These are phyloP conservation scores for Xylaria acuta DNA, from an alignment of 495 filamentous ascomycete genomes.

Conservation along the genomic window DNA sequence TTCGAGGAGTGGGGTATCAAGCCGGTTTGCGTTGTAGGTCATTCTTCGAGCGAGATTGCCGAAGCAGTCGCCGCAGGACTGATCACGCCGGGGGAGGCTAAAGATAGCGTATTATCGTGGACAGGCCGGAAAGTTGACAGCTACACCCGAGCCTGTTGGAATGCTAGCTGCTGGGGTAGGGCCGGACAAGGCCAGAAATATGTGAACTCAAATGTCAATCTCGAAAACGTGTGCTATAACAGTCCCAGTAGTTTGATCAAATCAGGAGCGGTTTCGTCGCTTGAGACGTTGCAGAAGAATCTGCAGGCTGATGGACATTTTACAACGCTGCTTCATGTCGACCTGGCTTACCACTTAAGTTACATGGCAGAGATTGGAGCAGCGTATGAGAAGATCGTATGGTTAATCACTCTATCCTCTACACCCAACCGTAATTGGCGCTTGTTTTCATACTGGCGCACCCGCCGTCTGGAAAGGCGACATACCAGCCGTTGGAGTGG, in stretches of 20 bases:
- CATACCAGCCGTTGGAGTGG: neutral
- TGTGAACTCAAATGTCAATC: constrained; percentile 34
- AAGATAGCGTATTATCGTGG: constrained; percentile 59
- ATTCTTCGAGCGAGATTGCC: constrained; percentile 66
- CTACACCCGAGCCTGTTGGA: constrained; percentile 27
- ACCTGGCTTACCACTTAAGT: constrained; percentile 67
- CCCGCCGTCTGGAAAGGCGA: constrained; percentile 27
- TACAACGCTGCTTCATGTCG: constrained; percentile 57
- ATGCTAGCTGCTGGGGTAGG: constrained; percentile 61
- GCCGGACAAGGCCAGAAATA: constrained; percentile 43
- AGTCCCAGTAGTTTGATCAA: constrained; percentile 63
- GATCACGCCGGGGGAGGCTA: constrained; percentile 44
- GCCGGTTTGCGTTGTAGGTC: constrained; percentile 57
- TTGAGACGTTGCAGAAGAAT: constrained; percentile 51
- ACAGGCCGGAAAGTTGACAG: constrained; percentile 19
- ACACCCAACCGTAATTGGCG: constrained; percentile 51
- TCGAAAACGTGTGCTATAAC: constrained; percentile 54
- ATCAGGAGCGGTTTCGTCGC: constrained; percentile 56
- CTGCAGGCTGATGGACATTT: constrained; percentile 54
- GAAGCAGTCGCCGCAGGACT: constrained; percentile 51
- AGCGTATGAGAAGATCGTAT: constrained; percentile 36
- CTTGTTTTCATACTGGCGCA: constrained; percentile 40
- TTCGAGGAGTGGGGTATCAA: constrained; percentile 49
- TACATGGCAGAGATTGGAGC: constrained; percentile 59
- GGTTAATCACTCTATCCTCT: constrained; percentile 39